Evolutionary conservation across 768 basidiomycete genomes (phyloP).

Genomic region (Pleurotus sapidus): DNA sequence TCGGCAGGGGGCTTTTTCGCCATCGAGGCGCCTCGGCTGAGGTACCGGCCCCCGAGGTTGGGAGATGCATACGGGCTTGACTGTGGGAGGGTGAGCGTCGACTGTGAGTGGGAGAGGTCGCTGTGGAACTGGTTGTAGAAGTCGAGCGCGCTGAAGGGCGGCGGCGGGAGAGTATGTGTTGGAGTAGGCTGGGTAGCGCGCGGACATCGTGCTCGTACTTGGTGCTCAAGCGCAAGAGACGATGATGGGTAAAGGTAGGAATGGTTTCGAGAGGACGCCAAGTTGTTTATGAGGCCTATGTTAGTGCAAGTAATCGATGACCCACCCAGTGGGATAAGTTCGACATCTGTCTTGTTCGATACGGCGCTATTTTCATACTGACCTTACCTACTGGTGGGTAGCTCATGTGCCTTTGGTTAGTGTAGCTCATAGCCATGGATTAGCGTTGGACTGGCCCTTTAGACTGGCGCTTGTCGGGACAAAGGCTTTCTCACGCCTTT

Average conservation of each 20-base stretch:
- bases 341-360: too few species aligned
- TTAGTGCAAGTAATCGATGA: too few species aligned
- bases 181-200: neutral
- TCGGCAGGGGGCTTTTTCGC: neutral
- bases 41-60: neutral
- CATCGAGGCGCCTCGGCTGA: neutral
- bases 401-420: too few species aligned
- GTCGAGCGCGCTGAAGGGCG: neutral
- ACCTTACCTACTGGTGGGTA: too few species aligned
- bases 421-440: too few species aligned
- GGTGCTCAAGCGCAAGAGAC: neutral
- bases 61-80: conserved; percentile 3
- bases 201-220: neutral
- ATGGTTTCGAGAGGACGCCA: neutral
- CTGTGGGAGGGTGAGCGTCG: neutral
- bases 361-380: too few species aligned
- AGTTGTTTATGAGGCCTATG: too few species aligned
- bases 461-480: too few species aligned
- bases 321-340: too few species aligned
- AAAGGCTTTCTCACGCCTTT: too few species aligned
- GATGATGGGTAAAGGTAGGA: neutral
- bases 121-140: neutral
- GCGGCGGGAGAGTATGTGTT: conserved; percentile 3
- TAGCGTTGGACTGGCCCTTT: too few species aligned
- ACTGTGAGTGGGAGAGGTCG: neutral